Conservation (phyloP, 129 eudicot species). For the Chrysanthemum lavandulifolium region DNA sequence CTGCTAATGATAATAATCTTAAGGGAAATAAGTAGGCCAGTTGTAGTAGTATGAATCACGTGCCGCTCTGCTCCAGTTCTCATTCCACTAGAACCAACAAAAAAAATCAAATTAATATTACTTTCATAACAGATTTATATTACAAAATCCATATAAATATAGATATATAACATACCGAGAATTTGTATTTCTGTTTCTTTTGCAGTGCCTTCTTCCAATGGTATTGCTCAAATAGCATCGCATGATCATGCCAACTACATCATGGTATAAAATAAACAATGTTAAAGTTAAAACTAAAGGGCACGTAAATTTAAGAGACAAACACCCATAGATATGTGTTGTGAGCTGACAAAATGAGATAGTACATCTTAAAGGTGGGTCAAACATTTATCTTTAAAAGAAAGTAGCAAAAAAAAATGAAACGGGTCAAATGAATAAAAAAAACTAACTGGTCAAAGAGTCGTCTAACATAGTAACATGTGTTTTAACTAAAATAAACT, state of each 20-base stretch:
- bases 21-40: conserved; percentile 88
- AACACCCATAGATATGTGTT: not conserved
- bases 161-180: conserved; percentile 47
- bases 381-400: too few species aligned
- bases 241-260: conserved; percentile 88
- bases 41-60: conserved; percentile 85
- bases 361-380: too few species aligned
- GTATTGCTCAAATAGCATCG: conserved; percentile 81
- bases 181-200: conserved; percentile 61
- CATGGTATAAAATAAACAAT: conserved; percentile 9
- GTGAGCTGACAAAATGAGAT: too few species aligned
- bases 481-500: too few species aligned
- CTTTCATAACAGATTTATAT: not conserved
- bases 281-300: not conserved
- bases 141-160: not conserved
- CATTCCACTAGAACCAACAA: conserved; percentile 71
- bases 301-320: not conserved
- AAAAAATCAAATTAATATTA: conserved; percentile 10
- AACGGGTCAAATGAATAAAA: too few species aligned
- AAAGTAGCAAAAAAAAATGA: too few species aligned
- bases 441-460: too few species aligned
- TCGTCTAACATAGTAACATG: too few species aligned
- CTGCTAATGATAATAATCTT: conserved; percentile 20
- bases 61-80: conserved; percentile 51
- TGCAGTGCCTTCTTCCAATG: conserved; percentile 83